phyloP scores from a whole-genome alignment of 2,329 filamentous ascomycete species.

The Diaporthe vaccinii region DNA sequence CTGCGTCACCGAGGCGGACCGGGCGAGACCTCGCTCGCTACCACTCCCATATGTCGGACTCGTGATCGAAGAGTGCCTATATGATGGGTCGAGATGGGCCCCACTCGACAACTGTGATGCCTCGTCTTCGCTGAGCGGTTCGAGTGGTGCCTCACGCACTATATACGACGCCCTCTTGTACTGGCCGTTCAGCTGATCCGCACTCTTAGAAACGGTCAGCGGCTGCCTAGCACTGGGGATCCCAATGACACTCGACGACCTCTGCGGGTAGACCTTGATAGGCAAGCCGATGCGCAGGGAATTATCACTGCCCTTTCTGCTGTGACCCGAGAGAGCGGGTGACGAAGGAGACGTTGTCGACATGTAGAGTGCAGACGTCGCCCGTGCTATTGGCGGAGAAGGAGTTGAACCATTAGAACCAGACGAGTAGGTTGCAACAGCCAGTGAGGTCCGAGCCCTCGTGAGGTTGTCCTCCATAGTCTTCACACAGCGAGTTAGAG shows the following conservation, averaged over 20 bases:
- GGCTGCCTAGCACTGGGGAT: conserved; percentile 70
- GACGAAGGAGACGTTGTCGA: conserved; percentile 47
- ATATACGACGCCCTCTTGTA: conserved; percentile 53
- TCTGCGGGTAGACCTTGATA: conserved; percentile 60
- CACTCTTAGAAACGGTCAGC: conserved; percentile 58
- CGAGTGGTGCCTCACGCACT: conserved; percentile 58
- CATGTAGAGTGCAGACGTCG: conserved; percentile 54
- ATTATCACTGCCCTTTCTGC: conserved; percentile 73
- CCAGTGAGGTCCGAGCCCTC: conserved; percentile 78
- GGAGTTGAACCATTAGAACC: conserved; percentile 66
- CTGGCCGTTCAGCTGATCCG: conserved; percentile 55
- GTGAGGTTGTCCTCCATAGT: conserved; percentile 94
- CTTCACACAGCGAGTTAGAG: conserved; percentile 59
- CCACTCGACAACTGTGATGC: conserved; percentile 43
- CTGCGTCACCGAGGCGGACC: conserved; percentile 80
- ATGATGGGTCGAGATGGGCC: neutral
- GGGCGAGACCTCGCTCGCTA: conserved; percentile 65
- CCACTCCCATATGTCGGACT: conserved; percentile 61
- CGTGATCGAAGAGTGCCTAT: conserved; percentile 54
- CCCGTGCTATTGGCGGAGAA: conserved; percentile 62
- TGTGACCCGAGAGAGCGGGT: conserved; percentile 59
- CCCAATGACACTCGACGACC: conserved; percentile 75
- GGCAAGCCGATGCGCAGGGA: conserved; percentile 61
- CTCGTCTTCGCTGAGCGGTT: conserved; percentile 69
- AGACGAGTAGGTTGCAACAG: conserved; percentile 73